Conservation (phyloP, 306 rosid species). For the Fragaria vesca region DNA sequence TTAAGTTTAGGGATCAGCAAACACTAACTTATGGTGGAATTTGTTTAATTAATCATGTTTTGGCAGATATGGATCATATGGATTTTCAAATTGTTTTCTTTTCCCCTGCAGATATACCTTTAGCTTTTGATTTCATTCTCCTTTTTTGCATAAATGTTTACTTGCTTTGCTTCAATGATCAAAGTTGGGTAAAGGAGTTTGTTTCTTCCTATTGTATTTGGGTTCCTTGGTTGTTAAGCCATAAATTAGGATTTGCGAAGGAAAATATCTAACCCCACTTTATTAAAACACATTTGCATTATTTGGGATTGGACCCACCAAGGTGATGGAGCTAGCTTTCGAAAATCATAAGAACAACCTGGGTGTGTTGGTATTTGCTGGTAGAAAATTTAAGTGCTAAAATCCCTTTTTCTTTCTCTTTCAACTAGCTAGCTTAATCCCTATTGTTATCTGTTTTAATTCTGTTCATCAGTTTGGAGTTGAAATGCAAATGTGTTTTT, state of each 20-base stretch:
- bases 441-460: no score
- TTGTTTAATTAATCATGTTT: not conserved
- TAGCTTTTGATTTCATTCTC: conserved; percentile 18
- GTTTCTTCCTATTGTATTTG: not conserved
- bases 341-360: not conserved
- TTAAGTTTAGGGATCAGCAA: conserved; percentile 1
- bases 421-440: not conserved
- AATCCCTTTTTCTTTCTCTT: not conserved
- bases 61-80: not conserved
- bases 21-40: conserved; percentile 4
- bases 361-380: not conserved
- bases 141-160: not conserved
- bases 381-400: not conserved
- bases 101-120: not conserved
- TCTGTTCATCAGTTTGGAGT: no score
- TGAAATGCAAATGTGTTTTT: no score
- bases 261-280: not conserved
- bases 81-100: conserved; percentile 3
- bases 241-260: not conserved
- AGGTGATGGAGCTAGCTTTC: not conserved
- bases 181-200: not conserved
- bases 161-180: conserved; percentile 8
- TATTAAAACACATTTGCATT: not conserved
- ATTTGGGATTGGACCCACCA: not conserved
- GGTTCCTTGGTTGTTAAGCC: not conserved